Conservation (phyloP, 208 protist genomes). For the Leishmania mexicana region DNA sequence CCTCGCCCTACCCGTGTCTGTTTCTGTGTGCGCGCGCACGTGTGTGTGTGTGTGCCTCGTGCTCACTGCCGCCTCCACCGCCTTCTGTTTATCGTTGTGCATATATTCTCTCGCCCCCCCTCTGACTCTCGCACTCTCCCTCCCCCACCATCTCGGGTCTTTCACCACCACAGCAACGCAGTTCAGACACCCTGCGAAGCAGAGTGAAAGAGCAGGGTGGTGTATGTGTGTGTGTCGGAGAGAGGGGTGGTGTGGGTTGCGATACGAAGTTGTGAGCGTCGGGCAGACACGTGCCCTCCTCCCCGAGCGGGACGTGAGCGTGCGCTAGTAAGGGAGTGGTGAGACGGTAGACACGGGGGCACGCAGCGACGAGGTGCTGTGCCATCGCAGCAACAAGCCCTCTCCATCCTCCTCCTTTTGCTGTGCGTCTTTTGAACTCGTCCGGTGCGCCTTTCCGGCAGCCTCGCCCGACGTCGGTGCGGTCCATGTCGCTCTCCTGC, state of each 20-base stretch:
- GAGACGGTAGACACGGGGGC: background rate
- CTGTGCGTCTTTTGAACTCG: background rate
- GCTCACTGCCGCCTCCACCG: background rate
- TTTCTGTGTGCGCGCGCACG: background rate
- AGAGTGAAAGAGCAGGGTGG: background rate
- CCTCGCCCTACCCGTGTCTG: background rate
- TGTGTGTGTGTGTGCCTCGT: background rate
- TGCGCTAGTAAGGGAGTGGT: background rate
- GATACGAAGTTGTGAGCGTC: background rate
- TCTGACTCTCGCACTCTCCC: background rate
- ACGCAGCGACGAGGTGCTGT: background rate
- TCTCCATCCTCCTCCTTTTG: background rate
- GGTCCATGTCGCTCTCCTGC: background rate
- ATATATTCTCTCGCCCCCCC: background rate
- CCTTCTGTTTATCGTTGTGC: background rate
- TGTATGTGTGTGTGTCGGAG: too few species aligned
- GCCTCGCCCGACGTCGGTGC: background rate
- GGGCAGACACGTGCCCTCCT: background rate
- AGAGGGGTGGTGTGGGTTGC: background rate
- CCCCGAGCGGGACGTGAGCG: background rate
- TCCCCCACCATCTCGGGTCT: background rate
- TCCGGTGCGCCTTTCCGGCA: background rate
- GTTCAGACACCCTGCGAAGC: background rate
- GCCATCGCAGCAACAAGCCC: background rate
- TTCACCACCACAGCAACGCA: background rate